phyloP scores from a whole-genome alignment of 129 eudicot genomes.

The Rutidosis leptorrhynchoides region DNA sequence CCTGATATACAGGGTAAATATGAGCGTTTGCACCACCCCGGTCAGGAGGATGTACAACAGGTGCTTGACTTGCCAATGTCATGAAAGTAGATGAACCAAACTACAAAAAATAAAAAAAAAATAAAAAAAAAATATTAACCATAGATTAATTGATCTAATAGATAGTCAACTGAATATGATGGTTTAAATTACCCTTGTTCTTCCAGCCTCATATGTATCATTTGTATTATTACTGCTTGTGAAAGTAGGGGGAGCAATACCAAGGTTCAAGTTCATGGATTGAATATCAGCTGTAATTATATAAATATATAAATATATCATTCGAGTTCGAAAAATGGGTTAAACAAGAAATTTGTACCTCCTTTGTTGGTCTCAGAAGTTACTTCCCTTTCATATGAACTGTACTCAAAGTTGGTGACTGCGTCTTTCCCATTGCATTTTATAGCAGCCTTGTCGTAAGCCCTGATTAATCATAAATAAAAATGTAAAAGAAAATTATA shows the following conservation, averaged over 20 bases:
- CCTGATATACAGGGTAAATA: constrained; percentile 44
- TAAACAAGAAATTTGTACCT: constrained; percentile 25
- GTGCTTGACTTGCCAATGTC: constrained; percentile 19
- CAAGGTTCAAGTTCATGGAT: constrained; percentile 45
- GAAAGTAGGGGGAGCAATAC: constrained; percentile 35
- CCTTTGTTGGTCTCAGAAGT: constrained; percentile 33
- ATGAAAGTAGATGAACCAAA: constrained; percentile 26
- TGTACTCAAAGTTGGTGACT: constrained; percentile 21
- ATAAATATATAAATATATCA: not conserved
- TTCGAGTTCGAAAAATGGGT: not conserved
- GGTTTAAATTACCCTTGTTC: too few species aligned
- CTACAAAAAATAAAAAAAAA: not conserved
- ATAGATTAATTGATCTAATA: not conserved
- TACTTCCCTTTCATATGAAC: constrained; percentile 11
- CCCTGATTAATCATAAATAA: constrained; percentile 15
- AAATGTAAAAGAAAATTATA: not conserved
- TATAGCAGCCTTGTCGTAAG: constrained; percentile 21
- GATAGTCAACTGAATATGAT: too few species aligned
- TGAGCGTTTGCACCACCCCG: constrained; percentile 22
- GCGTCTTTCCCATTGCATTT: constrained; percentile 25
- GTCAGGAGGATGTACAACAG: constrained; percentile 31
- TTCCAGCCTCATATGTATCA: too few species aligned
- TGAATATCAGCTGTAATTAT: constrained; percentile 22
- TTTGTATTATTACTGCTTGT: not conserved
- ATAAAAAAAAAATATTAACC: not conserved